Conservation (phyloP, 2,329 filamentous ascomycete genomes). For the Colletotrichum simmondsii region DNA sequence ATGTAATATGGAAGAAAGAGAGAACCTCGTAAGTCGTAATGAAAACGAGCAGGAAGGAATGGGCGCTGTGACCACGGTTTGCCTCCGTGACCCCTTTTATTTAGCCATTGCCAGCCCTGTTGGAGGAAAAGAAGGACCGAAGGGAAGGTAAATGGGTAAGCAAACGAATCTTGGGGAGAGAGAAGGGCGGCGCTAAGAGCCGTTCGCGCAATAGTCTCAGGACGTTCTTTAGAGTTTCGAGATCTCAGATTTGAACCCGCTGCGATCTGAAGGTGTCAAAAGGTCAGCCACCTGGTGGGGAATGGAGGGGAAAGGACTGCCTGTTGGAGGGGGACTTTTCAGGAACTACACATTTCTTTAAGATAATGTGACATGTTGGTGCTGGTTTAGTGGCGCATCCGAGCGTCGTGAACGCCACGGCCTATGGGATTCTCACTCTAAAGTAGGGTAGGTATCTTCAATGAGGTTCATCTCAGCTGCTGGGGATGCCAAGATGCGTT, state of each 20-base stretch:
- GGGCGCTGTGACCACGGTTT: no score
- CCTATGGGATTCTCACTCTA: no score
- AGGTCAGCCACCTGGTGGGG: conserved; percentile 6
- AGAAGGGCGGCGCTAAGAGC: not conserved
- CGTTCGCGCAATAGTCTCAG: conserved; percentile 7
- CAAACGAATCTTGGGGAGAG: not conserved
- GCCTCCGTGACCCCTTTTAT: conserved; percentile 1
- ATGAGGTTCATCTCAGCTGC: not conserved
- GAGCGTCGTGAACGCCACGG: conserved; percentile 11
- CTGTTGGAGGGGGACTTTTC: not conserved
- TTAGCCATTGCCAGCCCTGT: not conserved
- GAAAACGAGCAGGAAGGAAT: not conserved
- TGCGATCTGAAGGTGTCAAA: conserved; percentile 14
- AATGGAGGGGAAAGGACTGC: not conserved
- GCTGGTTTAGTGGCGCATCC: conserved; percentile 11
- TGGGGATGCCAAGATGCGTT: no score
- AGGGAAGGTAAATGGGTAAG: not conserved
- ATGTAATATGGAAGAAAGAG: not conserved
- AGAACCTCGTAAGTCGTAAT: not conserved
- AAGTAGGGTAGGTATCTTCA: no score
- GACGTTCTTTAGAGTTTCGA: conserved; percentile 12
- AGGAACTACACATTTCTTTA: not conserved
- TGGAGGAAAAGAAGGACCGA: conserved; percentile 7
- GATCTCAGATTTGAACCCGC: conserved; percentile 6
- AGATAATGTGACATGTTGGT: not conserved